phyloP scores from a whole-genome alignment of 2,329 filamentous ascomycete genomes.

The Cladosporium sp. region DNA sequence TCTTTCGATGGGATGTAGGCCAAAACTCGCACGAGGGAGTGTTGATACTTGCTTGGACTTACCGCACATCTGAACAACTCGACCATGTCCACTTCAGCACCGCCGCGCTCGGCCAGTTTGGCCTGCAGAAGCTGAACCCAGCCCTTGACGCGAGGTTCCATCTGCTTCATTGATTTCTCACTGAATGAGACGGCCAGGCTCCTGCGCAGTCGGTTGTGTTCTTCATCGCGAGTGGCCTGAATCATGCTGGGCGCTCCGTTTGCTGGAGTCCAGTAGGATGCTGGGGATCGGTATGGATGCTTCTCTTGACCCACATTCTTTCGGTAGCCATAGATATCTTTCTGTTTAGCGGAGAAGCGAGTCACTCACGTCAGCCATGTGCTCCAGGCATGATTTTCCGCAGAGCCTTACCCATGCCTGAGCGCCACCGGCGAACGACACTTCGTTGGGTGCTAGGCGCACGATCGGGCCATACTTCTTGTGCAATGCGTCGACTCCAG shows the following conservation, averaged over 20 bases:
- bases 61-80: conserved; percentile 35
- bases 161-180: conserved; percentile 34
- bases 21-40: not conserved
- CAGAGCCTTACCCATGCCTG: conserved; percentile 25
- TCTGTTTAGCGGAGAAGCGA: not conserved
- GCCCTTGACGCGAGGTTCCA: conserved; percentile 35
- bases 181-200: conserved; percentile 32
- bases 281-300: not conserved
- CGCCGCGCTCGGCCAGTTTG: conserved; percentile 27
- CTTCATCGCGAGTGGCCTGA: conserved; percentile 4
- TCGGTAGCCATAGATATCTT: conserved; percentile 34
- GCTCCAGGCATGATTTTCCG: not conserved
- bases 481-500: conserved; percentile 33
- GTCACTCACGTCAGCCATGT: not conserved
- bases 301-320: conserved; percentile 8
- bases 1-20: not conserved
- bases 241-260: conserved; percentile 29
- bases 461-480: conserved; percentile 40
- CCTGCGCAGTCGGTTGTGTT: conserved; percentile 1
- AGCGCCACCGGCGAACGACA: conserved; percentile 39
- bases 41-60: not conserved
- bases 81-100: conserved; percentile 32
- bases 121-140: conserved; percentile 30
- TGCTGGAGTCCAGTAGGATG: conserved; percentile 26
- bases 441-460: conserved; percentile 37